phyloP scores from a whole-genome alignment of 1,284 basidiomycete genomes.

The Gomphus bonarii region DNA sequence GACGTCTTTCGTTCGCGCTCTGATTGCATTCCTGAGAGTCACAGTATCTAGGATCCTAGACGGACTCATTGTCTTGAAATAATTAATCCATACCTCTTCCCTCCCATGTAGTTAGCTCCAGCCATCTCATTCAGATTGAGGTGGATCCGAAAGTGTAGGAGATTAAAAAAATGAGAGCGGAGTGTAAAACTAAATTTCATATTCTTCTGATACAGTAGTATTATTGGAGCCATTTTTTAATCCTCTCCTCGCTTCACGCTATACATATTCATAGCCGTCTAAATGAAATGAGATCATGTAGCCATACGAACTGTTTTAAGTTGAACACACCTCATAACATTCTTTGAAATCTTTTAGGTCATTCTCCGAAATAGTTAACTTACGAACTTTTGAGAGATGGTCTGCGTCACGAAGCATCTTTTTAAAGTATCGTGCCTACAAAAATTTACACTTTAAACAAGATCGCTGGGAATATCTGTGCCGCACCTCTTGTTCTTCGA shows the following conservation, averaged over 20 bases:
- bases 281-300: not conserved
- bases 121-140: slow-evolving; percentile 8
- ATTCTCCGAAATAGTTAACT: slow-evolving; percentile 56
- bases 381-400: slow-evolving; percentile 65
- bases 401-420: slow-evolving; percentile 68
- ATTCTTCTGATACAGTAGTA: no score
- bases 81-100: slow-evolving; percentile 31
- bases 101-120: slow-evolving; percentile 55
- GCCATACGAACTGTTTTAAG: not conserved
- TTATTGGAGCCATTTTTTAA: not conserved
- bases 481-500: slow-evolving; percentile 88
- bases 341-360: slow-evolving; percentile 47
- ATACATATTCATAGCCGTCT: slow-evolving; percentile 10
- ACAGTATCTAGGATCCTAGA: not conserved
- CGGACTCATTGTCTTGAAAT: not conserved
- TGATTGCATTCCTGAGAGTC: slow-evolving; percentile 39
- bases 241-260: not conserved
- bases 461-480: not conserved
- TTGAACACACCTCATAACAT: slow-evolving; percentile 52
- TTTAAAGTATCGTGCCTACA: slow-evolving; percentile 82
- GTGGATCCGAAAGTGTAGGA: not conserved
- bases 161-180: not conserved
- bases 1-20: slow-evolving; percentile 39
- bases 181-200: not conserved
- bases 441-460: not conserved